Base-by-base conservation (phyloP, 768 basidiomycete species). In the Aureoboletus auriporus region DNA sequence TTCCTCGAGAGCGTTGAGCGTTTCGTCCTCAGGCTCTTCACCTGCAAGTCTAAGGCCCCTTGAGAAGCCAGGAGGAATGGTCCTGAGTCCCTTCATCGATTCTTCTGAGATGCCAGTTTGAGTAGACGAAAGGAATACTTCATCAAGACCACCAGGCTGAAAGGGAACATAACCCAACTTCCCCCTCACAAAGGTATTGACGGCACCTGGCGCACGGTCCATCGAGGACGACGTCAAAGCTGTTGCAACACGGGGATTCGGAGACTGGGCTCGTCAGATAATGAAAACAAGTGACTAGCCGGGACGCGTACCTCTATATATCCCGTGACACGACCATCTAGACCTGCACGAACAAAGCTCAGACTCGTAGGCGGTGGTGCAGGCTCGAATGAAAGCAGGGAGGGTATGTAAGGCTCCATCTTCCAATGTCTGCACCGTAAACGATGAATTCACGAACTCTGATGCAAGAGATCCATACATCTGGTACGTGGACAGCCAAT, bases 81-180 rank as follows among this genome's bases (percentile, higher is more conserved):
- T 84, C 60, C 82, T 76, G 40, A 93, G 68, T 16, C 71, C 64
- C 44, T 63, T 68, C 34, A 54, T 56, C 8, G 59, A 62, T 12
- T 76, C 76, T 46, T 75, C 77, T 10, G 64, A 59, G 20, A 66
- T 58, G 29, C 66, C 60, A 23, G 54, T 59, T 36, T 66, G 61
- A 20, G 56, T 50, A 38, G 58, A 51, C 4, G 63, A 65, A 39
- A 69, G 62, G 5, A 77, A 59, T 3, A 75, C 71, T 55, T 85
- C 84, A 37, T 91, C 92, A 9, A 98, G 71, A 3, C 96, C 96
- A 39, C 96, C 96, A 6, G 96, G 96, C 71, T 84, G 79, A 68
- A 98, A 98, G 1, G 96, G 96, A 8, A 94, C 81, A 68, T 94
- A 82, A 38, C 88, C 87, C 17, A 93, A 88, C 68, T 95, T 96